Conservation (phyloP, 179 eudicot species). For the Corrigiola litoralis region DNA sequence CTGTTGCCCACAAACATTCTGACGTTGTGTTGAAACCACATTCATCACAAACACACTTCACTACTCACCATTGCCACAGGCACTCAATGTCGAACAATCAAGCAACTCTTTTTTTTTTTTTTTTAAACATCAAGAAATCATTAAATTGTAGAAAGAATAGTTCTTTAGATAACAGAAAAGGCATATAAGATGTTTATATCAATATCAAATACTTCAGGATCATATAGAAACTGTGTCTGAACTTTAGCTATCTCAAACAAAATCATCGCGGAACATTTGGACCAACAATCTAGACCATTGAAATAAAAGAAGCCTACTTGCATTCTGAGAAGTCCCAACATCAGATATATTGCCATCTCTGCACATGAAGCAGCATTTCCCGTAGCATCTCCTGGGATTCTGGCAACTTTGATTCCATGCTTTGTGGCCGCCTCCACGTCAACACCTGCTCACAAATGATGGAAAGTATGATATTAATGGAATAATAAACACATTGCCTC, state of each 20-base stretch:
- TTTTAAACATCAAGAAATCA: no score
- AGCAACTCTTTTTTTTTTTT: no score
- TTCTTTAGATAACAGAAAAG: no score
- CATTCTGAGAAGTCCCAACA: conserved; percentile 84
- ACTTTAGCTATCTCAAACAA: no score
- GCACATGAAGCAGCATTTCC: conserved; percentile 96
- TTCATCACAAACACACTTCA: no score
- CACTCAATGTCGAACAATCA: no score
- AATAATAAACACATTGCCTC: background rate
- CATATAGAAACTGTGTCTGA: no score
- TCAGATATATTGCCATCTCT: conserved; percentile 92
- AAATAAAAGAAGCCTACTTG: conserved; percentile 43
- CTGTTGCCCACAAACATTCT: no score
- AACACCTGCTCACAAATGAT: conserved; percentile 50
- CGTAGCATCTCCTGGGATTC: conserved; percentile 61
- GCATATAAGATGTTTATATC: no score
- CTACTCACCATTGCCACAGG: no score
- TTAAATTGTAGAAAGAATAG: no score
- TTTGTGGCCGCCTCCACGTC: conserved; percentile 67
- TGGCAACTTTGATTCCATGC: conserved; percentile 80
- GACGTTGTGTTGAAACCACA: background rate
- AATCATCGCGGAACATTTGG: background rate
- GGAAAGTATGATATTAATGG: background rate
- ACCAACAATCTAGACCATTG: background rate
- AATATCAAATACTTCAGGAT: no score